Evolutionary conservation across 768 basidiomycete species (phyloP).

Genomic region (Artomyces pyxidatus): DNA sequence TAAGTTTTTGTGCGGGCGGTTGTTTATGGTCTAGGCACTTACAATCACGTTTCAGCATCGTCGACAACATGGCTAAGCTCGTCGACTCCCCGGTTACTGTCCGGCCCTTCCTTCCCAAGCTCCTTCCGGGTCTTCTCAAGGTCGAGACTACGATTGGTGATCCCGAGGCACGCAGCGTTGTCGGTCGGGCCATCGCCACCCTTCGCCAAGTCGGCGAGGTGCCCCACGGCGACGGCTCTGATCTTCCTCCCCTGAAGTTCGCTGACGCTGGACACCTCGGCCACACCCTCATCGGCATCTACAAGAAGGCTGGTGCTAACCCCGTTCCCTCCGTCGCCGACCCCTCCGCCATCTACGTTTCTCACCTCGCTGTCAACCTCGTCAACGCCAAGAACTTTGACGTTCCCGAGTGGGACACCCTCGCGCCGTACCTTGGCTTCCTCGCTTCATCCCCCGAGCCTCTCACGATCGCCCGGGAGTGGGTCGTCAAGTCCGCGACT

Average conservation of each 20-base stretch:
- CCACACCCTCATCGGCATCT: constrained; percentile 60
- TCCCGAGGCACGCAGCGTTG: constrained; percentile 93
- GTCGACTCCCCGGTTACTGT: constrained; percentile 93
- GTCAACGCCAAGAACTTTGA: constrained; percentile 92
- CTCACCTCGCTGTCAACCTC: constrained; percentile 77
- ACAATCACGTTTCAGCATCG: constrained; percentile 47
- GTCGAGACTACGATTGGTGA: constrained; percentile 92
- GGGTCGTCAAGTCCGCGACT: constrained; percentile 85
- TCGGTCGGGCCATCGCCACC: constrained; percentile 87
- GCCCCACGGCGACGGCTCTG: constrained; percentile 81
- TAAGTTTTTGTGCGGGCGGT: constrained; percentile 32
- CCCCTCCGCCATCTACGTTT: constrained; percentile 57
- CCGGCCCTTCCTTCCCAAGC: constrained; percentile 93
- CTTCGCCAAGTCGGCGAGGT: constrained; percentile 94
- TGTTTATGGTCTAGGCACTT: constrained; percentile 8
- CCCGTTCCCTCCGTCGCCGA: constrained; percentile 51
- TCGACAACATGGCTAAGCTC: constrained; percentile 98
- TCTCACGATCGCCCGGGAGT: constrained; percentile 62
- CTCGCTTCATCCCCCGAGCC: constrained; percentile 58
- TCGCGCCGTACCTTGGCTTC: constrained; percentile 71
- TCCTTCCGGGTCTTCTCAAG: constrained; percentile 93
- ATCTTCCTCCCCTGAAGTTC: constrained; percentile 79
- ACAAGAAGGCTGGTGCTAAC: constrained; percentile 74
- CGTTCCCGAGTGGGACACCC: constrained; percentile 74
- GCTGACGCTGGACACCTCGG: constrained; percentile 63